Percentiles rank a stretch among this genome's conserved stretches.
These are phyloP conservation scores for Fusarium xylarioides DNA, from an alignment of 2,329 filamentous ascomycete genomes.

Conservation along the genomic window DNA sequence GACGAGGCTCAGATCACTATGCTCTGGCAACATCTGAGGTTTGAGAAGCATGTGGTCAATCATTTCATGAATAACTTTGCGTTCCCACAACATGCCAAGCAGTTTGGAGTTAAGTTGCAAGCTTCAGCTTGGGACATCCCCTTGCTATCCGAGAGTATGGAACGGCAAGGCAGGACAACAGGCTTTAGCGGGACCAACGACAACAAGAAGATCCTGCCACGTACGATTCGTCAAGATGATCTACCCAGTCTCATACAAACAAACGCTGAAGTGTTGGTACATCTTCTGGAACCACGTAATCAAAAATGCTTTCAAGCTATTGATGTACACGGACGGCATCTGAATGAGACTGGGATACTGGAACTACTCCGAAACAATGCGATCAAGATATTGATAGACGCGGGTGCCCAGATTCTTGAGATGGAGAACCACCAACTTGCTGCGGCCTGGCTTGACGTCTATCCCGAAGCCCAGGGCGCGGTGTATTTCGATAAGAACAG, in stretches of 20 bases:
- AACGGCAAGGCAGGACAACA: conserved; percentile 56
- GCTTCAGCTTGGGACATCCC: conserved; percentile 76
- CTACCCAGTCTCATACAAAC: conserved; percentile 65
- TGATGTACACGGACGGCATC: conserved; percentile 45
- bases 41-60: conserved; percentile 42
- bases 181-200: conserved; percentile 81
- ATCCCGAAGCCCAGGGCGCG: conserved; percentile 55
- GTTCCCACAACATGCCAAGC: conserved; percentile 71
- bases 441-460: conserved; percentile 58
- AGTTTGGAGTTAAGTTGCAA: conserved; percentile 70
- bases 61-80: conserved; percentile 71
- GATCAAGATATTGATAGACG: conserved; percentile 68
- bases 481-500: conserved; percentile 60
- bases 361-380: not conserved
- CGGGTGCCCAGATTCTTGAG: conserved; percentile 71
- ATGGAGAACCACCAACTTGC: conserved; percentile 63
- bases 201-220: conserved; percentile 65
- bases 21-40: conserved; percentile 61
- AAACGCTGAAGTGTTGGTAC: conserved; percentile 69
- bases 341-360: conserved; percentile 39
- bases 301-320: conserved; percentile 52
- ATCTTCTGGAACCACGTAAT: conserved; percentile 64
- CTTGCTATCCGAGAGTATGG: conserved; percentile 43
- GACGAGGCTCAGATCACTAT: conserved; percentile 60
- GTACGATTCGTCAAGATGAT: conserved; percentile 70